phyloP scores from a whole-genome alignment of 1,139 yeast genomes.

The Hyphopichia fennica region DNA sequence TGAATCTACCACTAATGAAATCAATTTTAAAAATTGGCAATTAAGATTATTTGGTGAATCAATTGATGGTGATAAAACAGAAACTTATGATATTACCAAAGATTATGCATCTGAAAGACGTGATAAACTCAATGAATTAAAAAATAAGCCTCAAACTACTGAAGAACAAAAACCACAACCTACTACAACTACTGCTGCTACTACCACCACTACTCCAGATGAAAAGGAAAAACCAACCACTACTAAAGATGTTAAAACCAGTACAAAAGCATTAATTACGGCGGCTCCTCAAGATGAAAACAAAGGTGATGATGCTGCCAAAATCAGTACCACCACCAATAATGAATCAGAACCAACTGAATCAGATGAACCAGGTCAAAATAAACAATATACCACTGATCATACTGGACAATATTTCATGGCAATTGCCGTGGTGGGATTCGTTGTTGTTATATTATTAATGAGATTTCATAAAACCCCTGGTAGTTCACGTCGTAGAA shows the following conservation, averaged over 20 bases:
- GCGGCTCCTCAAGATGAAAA: conserved; percentile 2
- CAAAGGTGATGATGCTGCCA: neutral
- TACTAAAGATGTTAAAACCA: conserved; percentile 8
- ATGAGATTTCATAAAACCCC: conserved; percentile 54
- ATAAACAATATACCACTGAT: conserved; percentile 28
- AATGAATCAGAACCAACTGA: conserved; percentile 14
- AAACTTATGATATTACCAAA: conserved; percentile 37
- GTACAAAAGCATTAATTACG: conserved; percentile 3
- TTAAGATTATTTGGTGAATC: conserved; percentile 81
- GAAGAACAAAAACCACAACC: conserved; percentile 4
- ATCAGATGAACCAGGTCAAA: conserved; percentile 28
- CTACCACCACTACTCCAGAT: conserved; percentile 3
- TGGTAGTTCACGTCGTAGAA: conserved; percentile 54
- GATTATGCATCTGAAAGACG: conserved; percentile 45
- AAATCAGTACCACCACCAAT: neutral
- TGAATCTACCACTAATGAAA: conserved; percentile 24
- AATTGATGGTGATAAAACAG: conserved; percentile 61
- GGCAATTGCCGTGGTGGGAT: conserved; percentile 60
- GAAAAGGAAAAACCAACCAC: conserved; percentile 5
- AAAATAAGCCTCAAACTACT: neutral
- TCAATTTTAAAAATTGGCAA: conserved; percentile 69
- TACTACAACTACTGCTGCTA: conserved; percentile 5
- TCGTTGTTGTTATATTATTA: conserved; percentile 50
- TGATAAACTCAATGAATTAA: conserved; percentile 17
- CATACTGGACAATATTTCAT: conserved; percentile 62